Percentiles rank a stretch among this genome's conserved stretches.
Conservation (phyloP, 176 grass and related monocot genomes). For the Rhynchospora breviuscula region DNA sequence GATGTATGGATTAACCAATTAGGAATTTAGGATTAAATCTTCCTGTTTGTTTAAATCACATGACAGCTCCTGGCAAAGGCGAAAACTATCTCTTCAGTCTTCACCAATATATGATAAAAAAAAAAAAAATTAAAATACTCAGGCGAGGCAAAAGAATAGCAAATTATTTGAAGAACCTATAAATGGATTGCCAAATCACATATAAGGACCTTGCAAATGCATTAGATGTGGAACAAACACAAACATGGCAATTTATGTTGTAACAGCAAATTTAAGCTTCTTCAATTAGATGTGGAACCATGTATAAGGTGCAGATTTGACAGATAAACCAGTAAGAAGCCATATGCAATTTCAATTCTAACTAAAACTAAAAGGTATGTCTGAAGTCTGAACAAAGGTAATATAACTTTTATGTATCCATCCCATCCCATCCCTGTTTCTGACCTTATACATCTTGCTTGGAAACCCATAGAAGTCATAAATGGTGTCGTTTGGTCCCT, state of each 20-base stretch:
- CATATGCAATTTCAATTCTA: not conserved
- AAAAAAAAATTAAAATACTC: too few relatives aligned
- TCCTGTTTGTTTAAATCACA: too few relatives aligned
- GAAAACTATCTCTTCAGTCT: too few relatives aligned
- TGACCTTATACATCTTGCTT: conserved; percentile 66
- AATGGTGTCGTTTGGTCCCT: conserved; percentile 52
- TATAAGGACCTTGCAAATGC: too few relatives aligned
- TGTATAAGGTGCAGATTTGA: not conserved
- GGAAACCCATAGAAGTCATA: conserved; percentile 71
- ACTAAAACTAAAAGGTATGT: too few relatives aligned
- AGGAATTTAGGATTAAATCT: too few relatives aligned
- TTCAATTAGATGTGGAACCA: not conserved
- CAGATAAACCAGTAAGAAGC: not conserved
- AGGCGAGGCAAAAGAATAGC: too few relatives aligned
- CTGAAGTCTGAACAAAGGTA: not conserved
- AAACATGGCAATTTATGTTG: not conserved
- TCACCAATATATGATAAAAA: too few relatives aligned
- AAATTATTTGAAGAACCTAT: not conserved
- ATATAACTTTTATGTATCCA: not conserved
- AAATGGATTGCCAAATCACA: not conserved
- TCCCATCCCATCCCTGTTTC: not conserved
- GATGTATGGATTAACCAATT: too few relatives aligned
- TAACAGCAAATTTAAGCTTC: not conserved
- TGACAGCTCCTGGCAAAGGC: too few relatives aligned
- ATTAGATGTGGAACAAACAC: too few relatives aligned